Evolutionary conservation across 768 basidiomycete genomes (phyloP).

Genomic region (Rhodotorula toruloides): DNA sequence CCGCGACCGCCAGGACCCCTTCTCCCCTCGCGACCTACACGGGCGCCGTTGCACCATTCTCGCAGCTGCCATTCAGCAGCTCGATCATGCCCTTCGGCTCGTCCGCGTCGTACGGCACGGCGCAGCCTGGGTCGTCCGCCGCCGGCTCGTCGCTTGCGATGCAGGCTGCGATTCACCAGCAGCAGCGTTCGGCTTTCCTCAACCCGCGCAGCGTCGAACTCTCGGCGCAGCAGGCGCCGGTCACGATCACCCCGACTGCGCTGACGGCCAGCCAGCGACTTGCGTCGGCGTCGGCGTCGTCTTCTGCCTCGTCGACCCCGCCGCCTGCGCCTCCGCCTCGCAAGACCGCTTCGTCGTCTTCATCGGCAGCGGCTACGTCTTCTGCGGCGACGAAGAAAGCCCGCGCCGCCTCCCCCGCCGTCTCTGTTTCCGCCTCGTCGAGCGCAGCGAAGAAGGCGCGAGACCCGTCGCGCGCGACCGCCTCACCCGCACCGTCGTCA

Average conservation of each 20-base stretch:
- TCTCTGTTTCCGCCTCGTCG: background rate
- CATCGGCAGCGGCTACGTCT: background rate
- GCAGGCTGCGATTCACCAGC: constrained; percentile 7
- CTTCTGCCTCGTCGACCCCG: constrained; percentile 1
- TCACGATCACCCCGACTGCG: constrained; percentile 12
- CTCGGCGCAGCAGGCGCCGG: background rate
- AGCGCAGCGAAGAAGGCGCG: background rate
- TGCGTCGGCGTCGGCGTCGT: too few relatives aligned
- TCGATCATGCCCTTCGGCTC: background rate
- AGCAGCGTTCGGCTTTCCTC: background rate
- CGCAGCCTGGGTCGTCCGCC: background rate
- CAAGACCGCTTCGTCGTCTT: background rate
- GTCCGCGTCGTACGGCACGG: background rate
- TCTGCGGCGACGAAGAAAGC: background rate
- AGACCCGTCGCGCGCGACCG: background rate
- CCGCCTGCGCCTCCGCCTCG: background rate
- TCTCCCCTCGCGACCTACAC: background rate
- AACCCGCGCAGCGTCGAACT: background rate
- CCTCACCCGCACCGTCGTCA: background rate
- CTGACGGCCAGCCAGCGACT: too few relatives aligned
- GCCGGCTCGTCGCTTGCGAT: constrained; percentile 15
- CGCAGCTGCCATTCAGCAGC: background rate
- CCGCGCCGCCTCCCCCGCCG: background rate
- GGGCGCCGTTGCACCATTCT: background rate
- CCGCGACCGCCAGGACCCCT: background rate